Evolutionary conservation across 2,329 filamentous ascomycete species (phyloP).

Genomic region (Fusarium illudens): DNA sequence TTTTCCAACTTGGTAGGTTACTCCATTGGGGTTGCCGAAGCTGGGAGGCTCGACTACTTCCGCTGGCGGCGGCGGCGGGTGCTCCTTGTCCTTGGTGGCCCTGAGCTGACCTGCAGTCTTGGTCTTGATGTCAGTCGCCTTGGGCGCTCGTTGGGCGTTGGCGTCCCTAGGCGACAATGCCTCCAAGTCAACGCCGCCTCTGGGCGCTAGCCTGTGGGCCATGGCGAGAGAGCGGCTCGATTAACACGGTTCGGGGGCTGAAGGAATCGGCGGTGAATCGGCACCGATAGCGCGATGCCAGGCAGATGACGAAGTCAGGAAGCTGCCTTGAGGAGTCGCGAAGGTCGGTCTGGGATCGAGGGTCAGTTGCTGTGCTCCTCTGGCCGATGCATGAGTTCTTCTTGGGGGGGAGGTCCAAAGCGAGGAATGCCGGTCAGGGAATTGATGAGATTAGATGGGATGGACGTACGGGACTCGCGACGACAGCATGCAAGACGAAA

Average conservation of each 20-base stretch:
- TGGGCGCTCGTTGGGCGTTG: constrained; percentile 66
- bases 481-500: constrained; percentile 41
- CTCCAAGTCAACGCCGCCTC: constrained; percentile 65
- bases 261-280: constrained; percentile 2
- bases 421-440: constrained; percentile 14
- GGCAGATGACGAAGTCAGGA: constrained; percentile 27
- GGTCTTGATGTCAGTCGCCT: constrained; percentile 59
- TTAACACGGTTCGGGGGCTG: constrained; percentile 1
- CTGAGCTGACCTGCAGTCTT: constrained; percentile 63
- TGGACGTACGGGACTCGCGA: constrained; percentile 41
- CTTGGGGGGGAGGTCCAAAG: not conserved
- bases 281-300: constrained; percentile 3
- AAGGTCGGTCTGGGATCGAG: constrained; percentile 16
- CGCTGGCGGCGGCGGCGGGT: constrained; percentile 69
- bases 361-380: constrained; percentile 9
- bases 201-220: constrained; percentile 59
- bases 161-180: constrained; percentile 71
- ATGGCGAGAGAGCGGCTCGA: constrained; percentile 42
- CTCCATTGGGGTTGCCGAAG: constrained; percentile 72
- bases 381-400: not conserved
- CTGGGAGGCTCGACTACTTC: constrained; percentile 71
- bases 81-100: constrained; percentile 70
- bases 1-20: constrained; percentile 77
- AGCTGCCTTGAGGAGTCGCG: constrained; percentile 23
- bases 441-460: constrained; percentile 23